These are phyloP conservation scores for Ganoderma resinaceum DNA, from an alignment of 1,284 basidiomycete species.

Conservation along the genomic window DNA sequence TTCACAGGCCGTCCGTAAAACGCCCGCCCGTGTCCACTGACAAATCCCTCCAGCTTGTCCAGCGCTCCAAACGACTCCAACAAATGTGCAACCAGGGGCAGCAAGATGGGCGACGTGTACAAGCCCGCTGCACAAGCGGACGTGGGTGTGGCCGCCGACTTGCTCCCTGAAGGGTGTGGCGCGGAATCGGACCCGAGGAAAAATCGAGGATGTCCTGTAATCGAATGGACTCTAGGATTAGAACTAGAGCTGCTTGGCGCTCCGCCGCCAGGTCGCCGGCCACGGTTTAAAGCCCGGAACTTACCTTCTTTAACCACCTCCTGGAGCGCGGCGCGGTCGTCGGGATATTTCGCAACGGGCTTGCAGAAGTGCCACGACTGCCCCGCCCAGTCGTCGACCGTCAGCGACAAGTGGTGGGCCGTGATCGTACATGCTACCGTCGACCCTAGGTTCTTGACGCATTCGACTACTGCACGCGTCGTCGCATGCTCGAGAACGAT, in stretches of 20 bases:
- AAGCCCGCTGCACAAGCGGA: slow-evolving; percentile 91
- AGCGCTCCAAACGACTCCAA: slow-evolving; percentile 89
- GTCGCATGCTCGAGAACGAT: slow-evolving; percentile 99
- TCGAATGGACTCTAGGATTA: not conserved
- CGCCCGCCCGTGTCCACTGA: slow-evolving; percentile 75
- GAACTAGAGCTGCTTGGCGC: no score
- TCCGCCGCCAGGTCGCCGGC: slow-evolving; percentile 6
- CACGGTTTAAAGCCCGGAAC: slow-evolving; percentile 14
- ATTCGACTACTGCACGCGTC: slow-evolving; percentile 93
- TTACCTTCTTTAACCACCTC: slow-evolving; percentile 83
- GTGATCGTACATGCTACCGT: slow-evolving; percentile 98
- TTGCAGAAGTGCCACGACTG: slow-evolving; percentile 98
- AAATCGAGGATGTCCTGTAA: slow-evolving; percentile 88
- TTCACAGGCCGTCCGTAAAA: slow-evolving; percentile 73
- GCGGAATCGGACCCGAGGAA: slow-evolving; percentile 99
- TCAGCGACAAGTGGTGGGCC: slow-evolving; percentile 93
- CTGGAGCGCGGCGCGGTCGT: slow-evolving; percentile 87
- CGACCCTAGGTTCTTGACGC: slow-evolving; percentile 82
- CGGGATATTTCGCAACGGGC: slow-evolving; percentile 96
- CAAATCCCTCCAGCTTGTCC: slow-evolving; percentile 82
- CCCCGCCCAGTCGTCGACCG: slow-evolving; percentile 97
- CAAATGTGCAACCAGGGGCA: slow-evolving; percentile 88
- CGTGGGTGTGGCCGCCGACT: slow-evolving; percentile 78
- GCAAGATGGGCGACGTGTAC: slow-evolving; percentile 89
- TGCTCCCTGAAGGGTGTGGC: slow-evolving; percentile 86